Evolutionary conservation across 208 protist species (phyloP), one percentile per base, ranked within the genome.

Genomic region (Leishmania major): DNA sequence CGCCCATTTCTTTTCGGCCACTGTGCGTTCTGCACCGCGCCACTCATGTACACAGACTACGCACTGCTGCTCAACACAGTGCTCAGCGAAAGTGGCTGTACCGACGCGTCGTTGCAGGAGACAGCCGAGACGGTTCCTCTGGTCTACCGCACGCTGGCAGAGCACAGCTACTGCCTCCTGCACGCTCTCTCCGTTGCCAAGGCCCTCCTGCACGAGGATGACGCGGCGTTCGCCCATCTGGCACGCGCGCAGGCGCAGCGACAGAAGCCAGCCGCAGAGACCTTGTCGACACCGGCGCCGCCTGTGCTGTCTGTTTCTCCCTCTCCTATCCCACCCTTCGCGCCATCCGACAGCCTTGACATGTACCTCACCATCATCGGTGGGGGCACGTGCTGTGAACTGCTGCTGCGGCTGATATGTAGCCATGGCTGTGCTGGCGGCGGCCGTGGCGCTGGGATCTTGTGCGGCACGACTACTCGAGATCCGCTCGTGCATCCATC

Each of bases 91-190:
- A 64, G 81, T 19, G 88, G 88, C 17, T 96, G 92, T 75, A 77
- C 92, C 0, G 93, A 96, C 80, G 59, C 84, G 0, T 86, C 89
- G 2, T 67, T 96, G 47, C 71, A 92, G 40, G 10, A 71, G 0
- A 87, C 83, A 15, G 83, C 92, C 17, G 74, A 87, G 28, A 90
- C 90, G 11, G 88, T 89, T 17, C 92, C 93, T 0, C 83, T 96
- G 62, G 92, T 87, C 22, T 87, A 92, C 37, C 82, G 85, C 28
- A 83, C 83, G 31, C 88, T 96, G 69, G 86, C 87, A 11, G 88
- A 94, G 80, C 92, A 96, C 80, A 91, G 73, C 59, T 87, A 89
- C 64, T 96, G 94, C 80, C 43, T 87, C 6, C 76, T 94, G 35
- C 84, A 92, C 82, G 59, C 84, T 49, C 78, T 91, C 57, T 92